Evolutionary conservation across 352 stramenopile genomes (phyloP).

Genomic region (Thraustotheca clavata): DNA sequence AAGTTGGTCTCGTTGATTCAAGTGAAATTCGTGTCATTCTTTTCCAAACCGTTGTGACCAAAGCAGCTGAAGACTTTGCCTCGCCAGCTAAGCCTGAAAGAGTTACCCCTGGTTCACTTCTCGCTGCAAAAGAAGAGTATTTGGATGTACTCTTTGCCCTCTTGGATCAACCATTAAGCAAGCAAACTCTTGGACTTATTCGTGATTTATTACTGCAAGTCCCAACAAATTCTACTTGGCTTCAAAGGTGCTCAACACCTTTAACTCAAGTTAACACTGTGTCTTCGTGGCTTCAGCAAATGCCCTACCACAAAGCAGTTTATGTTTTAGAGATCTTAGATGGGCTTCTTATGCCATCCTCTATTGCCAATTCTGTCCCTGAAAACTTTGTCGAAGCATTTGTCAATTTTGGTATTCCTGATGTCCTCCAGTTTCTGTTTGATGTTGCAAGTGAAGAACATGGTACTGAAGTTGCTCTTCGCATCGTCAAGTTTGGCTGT

Average conservation of each 20-base stretch:
- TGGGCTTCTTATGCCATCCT: slow-evolving; percentile 63
- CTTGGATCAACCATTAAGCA: slow-evolving; percentile 51
- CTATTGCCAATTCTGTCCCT: slow-evolving; percentile 45
- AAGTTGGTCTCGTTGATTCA: slow-evolving; percentile 67
- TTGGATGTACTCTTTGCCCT: slow-evolving; percentile 81
- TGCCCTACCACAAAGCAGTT: slow-evolving; percentile 72
- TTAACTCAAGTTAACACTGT: neutral
- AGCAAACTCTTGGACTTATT: slow-evolving; percentile 49
- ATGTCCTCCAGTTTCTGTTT: slow-evolving; percentile 74
- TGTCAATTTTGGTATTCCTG: slow-evolving; percentile 65
- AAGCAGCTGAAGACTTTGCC: neutral
- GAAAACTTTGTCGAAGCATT: slow-evolving; percentile 64
- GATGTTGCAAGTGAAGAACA: slow-evolving; percentile 70
- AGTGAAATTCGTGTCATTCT: slow-evolving; percentile 72
- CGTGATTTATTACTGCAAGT: slow-evolving; percentile 81
- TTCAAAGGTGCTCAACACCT: slow-evolving; percentile 41
- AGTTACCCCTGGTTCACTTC: slow-evolving; percentile 51
- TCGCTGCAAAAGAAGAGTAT: slow-evolving; percentile 55
- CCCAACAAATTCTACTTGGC: slow-evolving; percentile 58
- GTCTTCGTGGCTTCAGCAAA: slow-evolving; percentile 9
- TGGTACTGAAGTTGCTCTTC: slow-evolving; percentile 63
- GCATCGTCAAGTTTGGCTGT: slow-evolving; percentile 77
- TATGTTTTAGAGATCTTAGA: slow-evolving; percentile 87
- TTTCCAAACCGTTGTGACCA: slow-evolving; percentile 65
- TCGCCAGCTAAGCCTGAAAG: neutral